Base-by-base conservation (phyloP, 106 monocot species). In the Apostasia shenzhenica region DNA sequence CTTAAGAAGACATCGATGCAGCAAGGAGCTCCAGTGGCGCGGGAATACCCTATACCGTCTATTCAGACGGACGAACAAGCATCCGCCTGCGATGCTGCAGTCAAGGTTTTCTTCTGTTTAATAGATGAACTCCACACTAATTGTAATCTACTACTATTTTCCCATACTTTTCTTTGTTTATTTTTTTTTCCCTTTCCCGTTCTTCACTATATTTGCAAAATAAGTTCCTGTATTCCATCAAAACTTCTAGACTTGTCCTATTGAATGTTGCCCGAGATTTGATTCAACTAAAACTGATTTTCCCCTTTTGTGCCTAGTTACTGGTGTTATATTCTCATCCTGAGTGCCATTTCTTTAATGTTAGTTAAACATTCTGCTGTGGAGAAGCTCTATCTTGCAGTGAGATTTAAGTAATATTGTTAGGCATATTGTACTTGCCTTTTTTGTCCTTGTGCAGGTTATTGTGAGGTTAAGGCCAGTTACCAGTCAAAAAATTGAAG, bases 381-480 rank as follows among this genome's bases (percentile, higher is more conserved):
- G 45, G 43, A 43, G 44, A 9, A 44, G 2, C 44, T 1, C 41
- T 61, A 41, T 47, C 8, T 8, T 47, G 1, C 47, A 47, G 2
- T 26, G 6, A 64, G 6, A 2, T 0, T 48, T 48, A 43, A 14
- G 8, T 12, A 2, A 5, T 43, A 44, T 44, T 45, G 10, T 44
- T 42, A 62, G 11, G 12, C 3, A 12, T 3, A 43, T 44, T 68
- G 54, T 40, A 3, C 0, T 55, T 40, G 8, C 45, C 41, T 56
- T 63, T 61, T 68, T 77, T 8, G 2, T 59, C 1, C 12, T 55
- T 65, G 41, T 55, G 38, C 62, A 94, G 94, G 90, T 94, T 59
- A 69, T 79, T 43, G 85, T 94, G 52, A 87, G 94, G 67, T 72
- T 90, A 44, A 82, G 71, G 39, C 82, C 94, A 2, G 68, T 14